phyloP scores from a whole-genome alignment of 2,329 filamentous ascomycete species.

The Aspergillus fumigatus region DNA sequence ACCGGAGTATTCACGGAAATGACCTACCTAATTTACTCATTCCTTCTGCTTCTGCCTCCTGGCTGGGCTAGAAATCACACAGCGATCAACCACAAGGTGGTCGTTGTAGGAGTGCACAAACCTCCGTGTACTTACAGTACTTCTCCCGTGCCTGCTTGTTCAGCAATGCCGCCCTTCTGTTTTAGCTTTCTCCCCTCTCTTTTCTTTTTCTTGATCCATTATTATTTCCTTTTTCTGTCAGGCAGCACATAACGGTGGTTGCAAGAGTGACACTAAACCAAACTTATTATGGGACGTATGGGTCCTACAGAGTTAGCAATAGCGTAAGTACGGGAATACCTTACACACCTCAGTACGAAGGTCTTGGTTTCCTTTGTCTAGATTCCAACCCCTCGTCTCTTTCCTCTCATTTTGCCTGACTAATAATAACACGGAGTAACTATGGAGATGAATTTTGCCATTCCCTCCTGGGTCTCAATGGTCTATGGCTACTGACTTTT shows the following conservation, averaged over 20 bases:
- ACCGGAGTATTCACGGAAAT: not conserved
- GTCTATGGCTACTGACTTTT: slow-evolving; percentile 14
- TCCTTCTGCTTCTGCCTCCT: slow-evolving; percentile 23
- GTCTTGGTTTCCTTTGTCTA: slow-evolving; percentile 1
- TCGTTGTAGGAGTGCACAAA: slow-evolving; percentile 16
- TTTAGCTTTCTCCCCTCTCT: slow-evolving; percentile 8
- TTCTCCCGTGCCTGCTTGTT: slow-evolving; percentile 16
- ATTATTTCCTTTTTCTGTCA: not conserved
- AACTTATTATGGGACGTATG: slow-evolving; percentile 34
- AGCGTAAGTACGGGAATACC: slow-evolving; percentile 1
- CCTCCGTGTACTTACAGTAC: slow-evolving; percentile 9
- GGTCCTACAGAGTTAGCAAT: slow-evolving; percentile 20
- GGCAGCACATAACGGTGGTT: slow-evolving; percentile 21
- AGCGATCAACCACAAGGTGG: slow-evolving; percentile 24
- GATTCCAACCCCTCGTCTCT: slow-evolving; percentile 11
- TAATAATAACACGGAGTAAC: not conserved
- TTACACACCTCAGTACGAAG: too few relatives aligned
- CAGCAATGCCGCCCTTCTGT: slow-evolving; percentile 23
- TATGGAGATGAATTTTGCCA: not conserved
- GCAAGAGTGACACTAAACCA: slow-evolving; percentile 27
- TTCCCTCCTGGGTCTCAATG: not conserved
- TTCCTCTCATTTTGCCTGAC: not conserved
- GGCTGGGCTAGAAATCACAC: slow-evolving; percentile 20
- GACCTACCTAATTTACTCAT: slow-evolving; percentile 19
- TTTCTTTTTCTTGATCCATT: slow-evolving; percentile 2